Conservation (phyloP, 768 basidiomycete genomes). For the Mycena sanguinolenta region DNA sequence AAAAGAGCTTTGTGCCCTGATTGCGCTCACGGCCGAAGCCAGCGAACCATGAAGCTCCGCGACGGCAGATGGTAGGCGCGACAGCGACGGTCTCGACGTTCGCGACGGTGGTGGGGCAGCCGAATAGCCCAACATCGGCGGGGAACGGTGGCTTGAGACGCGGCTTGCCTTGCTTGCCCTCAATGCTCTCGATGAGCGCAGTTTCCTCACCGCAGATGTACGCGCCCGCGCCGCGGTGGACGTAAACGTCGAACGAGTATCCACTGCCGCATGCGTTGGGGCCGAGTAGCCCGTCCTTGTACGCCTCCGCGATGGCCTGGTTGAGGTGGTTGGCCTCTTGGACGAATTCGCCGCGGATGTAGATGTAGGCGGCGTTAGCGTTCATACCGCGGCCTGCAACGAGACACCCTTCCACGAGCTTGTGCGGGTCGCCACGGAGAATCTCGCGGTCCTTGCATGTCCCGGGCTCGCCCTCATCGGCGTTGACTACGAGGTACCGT, state of each 20-base stretch:
- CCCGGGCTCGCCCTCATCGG: conserved; percentile 98
- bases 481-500: conserved; percentile 96
- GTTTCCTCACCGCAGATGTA: conserved; percentile 99
- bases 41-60: conserved; percentile 93
- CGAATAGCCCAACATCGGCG: conserved; percentile 97
- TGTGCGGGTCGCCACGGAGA: conserved; percentile 97
- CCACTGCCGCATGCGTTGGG: conserved; percentile 93
- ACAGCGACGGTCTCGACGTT: conserved; percentile 99
- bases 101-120: conserved; percentile 96
- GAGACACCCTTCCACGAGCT: conserved; percentile 97
- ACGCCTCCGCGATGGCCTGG: conserved; percentile 96
- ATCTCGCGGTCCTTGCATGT: conserved; percentile 99
- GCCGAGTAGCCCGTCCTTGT: conserved; percentile 89
- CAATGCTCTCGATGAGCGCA: conserved; percentile 95
- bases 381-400: conserved; percentile 98
- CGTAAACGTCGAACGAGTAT: conserved; percentile 96
- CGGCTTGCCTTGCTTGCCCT: conserved; percentile 99
- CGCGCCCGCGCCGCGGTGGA: conserved; percentile 98
- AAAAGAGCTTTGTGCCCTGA: conserved; percentile 96
- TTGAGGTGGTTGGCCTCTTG: conserved; percentile 95
- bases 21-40: conserved; percentile 93
- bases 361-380: conserved; percentile 98
- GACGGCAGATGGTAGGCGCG: conserved; percentile 94
- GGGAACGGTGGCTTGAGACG: conserved; percentile 99
- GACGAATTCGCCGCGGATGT: conserved; percentile 98